Evolutionary conservation across 2,329 filamentous ascomycete species (phyloP).

Genomic region (Cordyceps pruinosa): DNA sequence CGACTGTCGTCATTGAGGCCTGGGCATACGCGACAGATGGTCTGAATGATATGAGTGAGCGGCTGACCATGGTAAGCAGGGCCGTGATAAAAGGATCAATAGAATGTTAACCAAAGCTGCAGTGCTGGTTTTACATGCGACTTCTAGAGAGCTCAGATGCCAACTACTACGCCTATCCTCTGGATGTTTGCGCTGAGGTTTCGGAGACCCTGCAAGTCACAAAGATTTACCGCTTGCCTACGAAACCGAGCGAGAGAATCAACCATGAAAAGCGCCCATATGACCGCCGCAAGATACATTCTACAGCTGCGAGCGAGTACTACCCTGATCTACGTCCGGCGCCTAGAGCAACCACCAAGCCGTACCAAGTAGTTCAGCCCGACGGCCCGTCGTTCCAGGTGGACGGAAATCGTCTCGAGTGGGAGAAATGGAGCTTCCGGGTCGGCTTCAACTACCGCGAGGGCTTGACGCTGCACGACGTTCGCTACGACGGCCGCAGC

Average conservation of each 20-base stretch:
- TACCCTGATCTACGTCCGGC: slow-evolving; percentile 23
- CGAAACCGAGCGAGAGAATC: slow-evolving; percentile 27
- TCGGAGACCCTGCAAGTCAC: slow-evolving; percentile 38
- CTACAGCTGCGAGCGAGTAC: slow-evolving; percentile 34
- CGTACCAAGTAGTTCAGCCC: slow-evolving; percentile 24
- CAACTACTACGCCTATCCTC: slow-evolving; percentile 50
- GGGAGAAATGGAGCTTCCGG: slow-evolving; percentile 60
- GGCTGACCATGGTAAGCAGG: slow-evolving; percentile 40
- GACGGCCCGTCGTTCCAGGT: slow-evolving; percentile 33
- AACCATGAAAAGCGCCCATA: slow-evolving; percentile 28
- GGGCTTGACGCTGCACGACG: slow-evolving; percentile 59
- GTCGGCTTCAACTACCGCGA: slow-evolving; percentile 63
- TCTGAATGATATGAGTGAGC: slow-evolving; percentile 40
- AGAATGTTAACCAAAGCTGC: background rate
- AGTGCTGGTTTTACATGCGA: slow-evolving; percentile 33
- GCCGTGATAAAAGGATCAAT: background rate
- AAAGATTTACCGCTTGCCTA: slow-evolving; percentile 40
- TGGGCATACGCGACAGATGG: slow-evolving; percentile 52
- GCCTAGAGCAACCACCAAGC: slow-evolving; percentile 22
- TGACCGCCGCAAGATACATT: slow-evolving; percentile 35
- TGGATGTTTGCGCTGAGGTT: slow-evolving; percentile 44
- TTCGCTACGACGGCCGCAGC: slow-evolving; percentile 56
- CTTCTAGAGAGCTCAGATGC: slow-evolving; percentile 37
- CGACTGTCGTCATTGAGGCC: slow-evolving; percentile 42
- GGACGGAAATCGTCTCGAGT: slow-evolving; percentile 36